These are phyloP conservation scores for Tillandsia leiboldiana DNA, from an alignment of 176 grass and related monocot genomes.

Conservation along the genomic window DNA sequence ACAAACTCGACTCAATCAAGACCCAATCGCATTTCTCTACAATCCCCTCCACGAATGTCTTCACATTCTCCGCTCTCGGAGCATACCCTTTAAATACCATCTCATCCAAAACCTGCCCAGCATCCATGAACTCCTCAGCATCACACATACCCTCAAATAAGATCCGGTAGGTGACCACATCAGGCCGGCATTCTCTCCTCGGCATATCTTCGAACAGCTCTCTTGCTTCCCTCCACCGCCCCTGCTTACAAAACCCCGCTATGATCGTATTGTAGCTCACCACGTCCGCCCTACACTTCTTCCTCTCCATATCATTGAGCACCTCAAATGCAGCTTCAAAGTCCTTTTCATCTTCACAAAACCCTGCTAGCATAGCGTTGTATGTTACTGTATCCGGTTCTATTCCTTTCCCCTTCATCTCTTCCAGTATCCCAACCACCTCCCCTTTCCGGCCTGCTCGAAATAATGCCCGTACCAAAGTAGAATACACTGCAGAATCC, in stretches of 20 bases:
- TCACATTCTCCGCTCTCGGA: constrained; percentile 26
- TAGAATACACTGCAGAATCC: constrained; percentile 39
- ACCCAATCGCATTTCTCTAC: constrained; percentile 24
- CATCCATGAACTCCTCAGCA: constrained; percentile 31
- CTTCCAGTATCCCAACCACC: constrained; percentile 44
- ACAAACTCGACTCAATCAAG: constrained; percentile 20
- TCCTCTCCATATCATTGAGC: constrained; percentile 49
- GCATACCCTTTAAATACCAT: constrained; percentile 56
- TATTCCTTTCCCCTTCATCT: constrained; percentile 46
- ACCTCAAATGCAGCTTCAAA: constrained; percentile 32
- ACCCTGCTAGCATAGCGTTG: constrained; percentile 54
- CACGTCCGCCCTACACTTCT: constrained; percentile 29
- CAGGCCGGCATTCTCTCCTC: constrained; percentile 29
- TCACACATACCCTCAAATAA: constrained; percentile 42
- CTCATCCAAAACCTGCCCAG: constrained; percentile 36
- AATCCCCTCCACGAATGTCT: constrained; percentile 38
- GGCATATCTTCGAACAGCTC: constrained; percentile 61
- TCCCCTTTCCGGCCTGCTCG: constrained; percentile 30
- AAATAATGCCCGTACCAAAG: constrained; percentile 43
- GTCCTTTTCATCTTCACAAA: constrained; percentile 45
- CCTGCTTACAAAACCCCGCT: constrained; percentile 35
- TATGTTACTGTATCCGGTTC: constrained; percentile 29
- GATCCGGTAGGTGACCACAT: constrained; percentile 43
- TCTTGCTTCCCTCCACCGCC: constrained; percentile 31
- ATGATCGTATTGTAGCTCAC: constrained; percentile 55